These are phyloP conservation scores for Podospora comata DNA, from an alignment of 495 filamentous ascomycete species.

Conservation along the genomic window DNA sequence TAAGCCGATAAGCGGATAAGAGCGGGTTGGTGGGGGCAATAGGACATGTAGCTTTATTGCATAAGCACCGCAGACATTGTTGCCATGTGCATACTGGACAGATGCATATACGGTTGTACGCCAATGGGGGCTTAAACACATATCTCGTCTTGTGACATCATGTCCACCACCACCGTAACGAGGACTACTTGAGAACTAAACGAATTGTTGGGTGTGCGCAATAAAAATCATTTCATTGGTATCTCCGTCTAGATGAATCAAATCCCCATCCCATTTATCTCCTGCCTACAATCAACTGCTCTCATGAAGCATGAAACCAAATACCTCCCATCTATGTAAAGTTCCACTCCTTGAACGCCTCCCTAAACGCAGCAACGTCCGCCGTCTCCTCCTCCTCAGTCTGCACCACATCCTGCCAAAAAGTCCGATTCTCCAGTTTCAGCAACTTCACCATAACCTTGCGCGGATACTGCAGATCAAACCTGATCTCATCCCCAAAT, in stretches of 20 bases:
- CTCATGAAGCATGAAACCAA: background rate
- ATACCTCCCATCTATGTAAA: slow-evolving; percentile 47
- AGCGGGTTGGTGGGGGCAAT: slow-evolving; percentile 5
- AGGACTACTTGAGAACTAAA: background rate
- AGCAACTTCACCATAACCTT: slow-evolving; percentile 85
- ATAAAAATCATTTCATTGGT: background rate
- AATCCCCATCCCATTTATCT: background rate
- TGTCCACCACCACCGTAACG: too few species aligned
- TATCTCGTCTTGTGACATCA: too few species aligned
- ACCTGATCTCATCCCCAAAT: slow-evolving; percentile 47
- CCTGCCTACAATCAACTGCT: background rate
- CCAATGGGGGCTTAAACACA: too few species aligned
- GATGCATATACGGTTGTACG: background rate
- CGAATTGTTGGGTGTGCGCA: background rate
- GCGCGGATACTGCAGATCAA: slow-evolving; percentile 64
- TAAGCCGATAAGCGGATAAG: slow-evolving; percentile 34
- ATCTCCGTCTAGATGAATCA: background rate
- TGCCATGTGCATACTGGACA: background rate
- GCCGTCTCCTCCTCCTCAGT: slow-evolving; percentile 68
- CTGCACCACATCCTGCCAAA: slow-evolving; percentile 84
- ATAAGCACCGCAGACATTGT: background rate
- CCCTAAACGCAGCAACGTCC: slow-evolving; percentile 78
- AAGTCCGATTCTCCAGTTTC: slow-evolving; percentile 63
- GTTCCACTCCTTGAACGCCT: slow-evolving; percentile 82
- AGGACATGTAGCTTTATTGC: background rate